Evolutionary conservation across 169 alveolate genomes (phyloP), one percentile per base, ranked within the genome.

Genomic region (Cryptosporidium andersoni): DNA sequence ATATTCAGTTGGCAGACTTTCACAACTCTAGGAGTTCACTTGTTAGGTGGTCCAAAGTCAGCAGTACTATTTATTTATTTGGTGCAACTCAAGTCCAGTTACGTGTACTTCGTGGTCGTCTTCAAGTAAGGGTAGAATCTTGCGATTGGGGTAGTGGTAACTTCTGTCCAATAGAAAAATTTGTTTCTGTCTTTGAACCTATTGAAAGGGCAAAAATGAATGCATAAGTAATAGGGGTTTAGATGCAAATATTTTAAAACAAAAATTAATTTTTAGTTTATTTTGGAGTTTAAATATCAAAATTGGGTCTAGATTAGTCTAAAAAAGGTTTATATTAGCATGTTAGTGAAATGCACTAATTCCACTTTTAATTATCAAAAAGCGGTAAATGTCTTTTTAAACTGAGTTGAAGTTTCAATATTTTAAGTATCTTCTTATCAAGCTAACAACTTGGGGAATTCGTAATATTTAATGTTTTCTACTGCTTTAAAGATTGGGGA

Each of bases 401-500:
- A 25, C 25, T 25, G 25, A 25, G 25, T 25, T 25, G 25, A 25
- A 25, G 25, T 25, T 25, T 25, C 25, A 25, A 25, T 25, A 25
- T 25, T 25, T 25, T 25, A 25, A 25, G 25, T 0, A 0, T 25
- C 25, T 25, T 25, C 25, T 25, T 25, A 25, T 25, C 25, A 25
- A 25, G 25, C 25, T 25, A 0, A 25, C 0, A 25, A 25, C 0
- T 25, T 25, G 25, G 25, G 25, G 25, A 25, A 0, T 25, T 25
- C 25, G 0, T 25, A 25, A 25, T 0, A 25, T 25, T 25, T 7
- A 2, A 74, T 74, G 95, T 91, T 93, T 81, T 90, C 95, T 7
- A 89, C 92, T 51, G 91, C 95, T 11, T 92, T 93, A 37, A 95
- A 92, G 80, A 80, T 95, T 7, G 91, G 94, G 36, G 90, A 92